Base-by-base conservation (phyloP, 768 basidiomycete species). In the Trametes cinnabarina region DNA sequence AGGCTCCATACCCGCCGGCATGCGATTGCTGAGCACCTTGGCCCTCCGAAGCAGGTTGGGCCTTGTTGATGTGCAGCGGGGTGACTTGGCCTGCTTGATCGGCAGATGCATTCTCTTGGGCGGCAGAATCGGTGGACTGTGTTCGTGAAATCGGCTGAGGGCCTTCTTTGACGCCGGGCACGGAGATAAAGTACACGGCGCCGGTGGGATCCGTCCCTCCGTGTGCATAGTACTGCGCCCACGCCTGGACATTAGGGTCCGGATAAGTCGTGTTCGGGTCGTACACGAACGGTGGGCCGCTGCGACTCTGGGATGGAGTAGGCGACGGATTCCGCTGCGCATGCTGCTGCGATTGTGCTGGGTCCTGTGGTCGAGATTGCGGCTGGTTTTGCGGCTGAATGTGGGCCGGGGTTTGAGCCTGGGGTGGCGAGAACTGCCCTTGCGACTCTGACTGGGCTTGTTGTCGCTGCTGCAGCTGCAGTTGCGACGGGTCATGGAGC, bases 161-260 rank as follows among this genome's bases (percentile, higher is more conserved):
- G 4, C 63, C 71, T 51, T 82, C 83, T 64, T 82, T 86, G 42
- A 92, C 77, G 2, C 89, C 90, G 7, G 90, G 90, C 1, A 92
- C 83, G 2, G 83, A 84, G 47, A 87, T 72, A 65, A 94, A 94
- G 73, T 94, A 94, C 37, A 92, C 87, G 8, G 86, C 76, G 9
- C 92, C 92, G 5, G 87, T 83, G 0, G 77, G 70, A 57, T 92
- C 91, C 44, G 72, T 82, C 3, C 91, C 91, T 23, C 92, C 92
- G 58, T 86, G 82, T 0, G 86, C 85, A 67, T 93, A 93, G 71
- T 94, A 94, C 63, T 85, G 81, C 6, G 89, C 91, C 91, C 91
- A 93, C 0, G 88, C 88, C 67, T 92, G 90, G 20, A 86, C 90
- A 61, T 91, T 91, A 53, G 84, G 82, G 68, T 94, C 91, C 15